Percentiles rank a stretch among this genome's conserved stretches.
These are phyloP conservation scores for Zygnema circumcarinatum DNA, from an alignment of 139 green algal genomes.

Conservation along the genomic window DNA sequence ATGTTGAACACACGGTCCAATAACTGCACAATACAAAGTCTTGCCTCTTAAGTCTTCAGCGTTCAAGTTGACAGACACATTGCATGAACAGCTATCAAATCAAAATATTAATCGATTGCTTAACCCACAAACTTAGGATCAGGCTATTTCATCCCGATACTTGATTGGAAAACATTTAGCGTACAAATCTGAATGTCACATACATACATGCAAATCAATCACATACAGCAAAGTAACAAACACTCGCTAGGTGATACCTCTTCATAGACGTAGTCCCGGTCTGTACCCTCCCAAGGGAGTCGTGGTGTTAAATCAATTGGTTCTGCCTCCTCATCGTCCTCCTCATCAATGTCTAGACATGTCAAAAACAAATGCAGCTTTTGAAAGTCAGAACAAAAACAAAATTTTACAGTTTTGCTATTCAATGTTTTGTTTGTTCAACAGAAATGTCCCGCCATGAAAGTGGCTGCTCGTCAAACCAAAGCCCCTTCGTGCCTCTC, in stretches of 20 bases:
- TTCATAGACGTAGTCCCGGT: conserved; percentile 97
- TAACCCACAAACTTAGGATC: too few relatives aligned
- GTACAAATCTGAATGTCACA: too few relatives aligned
- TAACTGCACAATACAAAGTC: conserved; percentile 60
- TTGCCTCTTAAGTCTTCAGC: not conserved
- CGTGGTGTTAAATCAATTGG: conserved; percentile 35
- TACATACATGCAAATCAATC: too few relatives aligned
- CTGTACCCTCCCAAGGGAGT: conserved; percentile 86
- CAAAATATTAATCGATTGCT: too few relatives aligned
- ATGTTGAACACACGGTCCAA: conserved; percentile 95
- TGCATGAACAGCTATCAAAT: too few relatives aligned
- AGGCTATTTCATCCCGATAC: too few relatives aligned
- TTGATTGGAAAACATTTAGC: too few relatives aligned
- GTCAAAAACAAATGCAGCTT: not conserved
- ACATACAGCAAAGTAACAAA: too few relatives aligned
- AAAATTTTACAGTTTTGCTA: not conserved
- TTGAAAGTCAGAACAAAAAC: not conserved
- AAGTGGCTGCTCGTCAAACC: not conserved
- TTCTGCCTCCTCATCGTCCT: conserved; percentile 66
- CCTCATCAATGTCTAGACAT: conserved; percentile 36
- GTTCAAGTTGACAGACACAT: not conserved
- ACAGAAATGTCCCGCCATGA: not conserved
- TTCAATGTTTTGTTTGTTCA: not conserved
- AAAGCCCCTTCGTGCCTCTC: too few relatives aligned
- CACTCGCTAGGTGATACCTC: too few relatives aligned